Base-by-base conservation (phyloP, 768 basidiomycete species). In the Mycena vitilis region DNA sequence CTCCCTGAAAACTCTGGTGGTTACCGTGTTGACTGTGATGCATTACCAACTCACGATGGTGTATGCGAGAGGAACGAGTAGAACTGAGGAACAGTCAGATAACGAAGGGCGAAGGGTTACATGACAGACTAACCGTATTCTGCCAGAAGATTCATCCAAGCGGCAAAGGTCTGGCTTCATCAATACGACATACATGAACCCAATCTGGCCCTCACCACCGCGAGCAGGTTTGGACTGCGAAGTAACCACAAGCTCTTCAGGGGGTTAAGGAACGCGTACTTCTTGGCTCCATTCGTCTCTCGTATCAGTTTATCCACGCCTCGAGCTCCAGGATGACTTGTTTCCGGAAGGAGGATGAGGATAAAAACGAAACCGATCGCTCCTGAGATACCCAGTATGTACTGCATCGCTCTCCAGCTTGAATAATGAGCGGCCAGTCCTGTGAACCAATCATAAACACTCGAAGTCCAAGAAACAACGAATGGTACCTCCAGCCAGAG, bases 381-480 rank as follows among this genome's bases (percentile, higher is more conserved):
- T 1, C 79, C 77, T 58, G 76, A 79, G 4, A 76, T 49, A n/a
- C 80, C 79, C 7, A 87, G 62, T 0, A 70, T 63, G 37, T 73
- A 70, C 57, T 88, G 85, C 60, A 83, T 82, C 18, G 77, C 70
- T 0, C 86, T 80, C 86, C 87, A 87, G 2, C 85, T 85, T 65
- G 80, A 80, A 55, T 84, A 85, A 40, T 85, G 75, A 0, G 87
- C 78, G 0, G 80, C 73, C 11, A 78, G 22, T n/a, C 81, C 81
- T 77, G 62, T 47, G 37, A 71, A 36, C 10, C 45, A 60, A 34
- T 36, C 30, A 25, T 42, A 42, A 44, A 9, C 34, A 36, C 15
- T 15, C 4, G 15, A 37, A 36, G n/a, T 37, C 20, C 12, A 30
- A 4, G n/a, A 8, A 20, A 54, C 11, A 0, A 13, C 38, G 38